Conservation (phyloP, 1,284 basidiomycete species). For the Cryptococcus sp. region DNA sequence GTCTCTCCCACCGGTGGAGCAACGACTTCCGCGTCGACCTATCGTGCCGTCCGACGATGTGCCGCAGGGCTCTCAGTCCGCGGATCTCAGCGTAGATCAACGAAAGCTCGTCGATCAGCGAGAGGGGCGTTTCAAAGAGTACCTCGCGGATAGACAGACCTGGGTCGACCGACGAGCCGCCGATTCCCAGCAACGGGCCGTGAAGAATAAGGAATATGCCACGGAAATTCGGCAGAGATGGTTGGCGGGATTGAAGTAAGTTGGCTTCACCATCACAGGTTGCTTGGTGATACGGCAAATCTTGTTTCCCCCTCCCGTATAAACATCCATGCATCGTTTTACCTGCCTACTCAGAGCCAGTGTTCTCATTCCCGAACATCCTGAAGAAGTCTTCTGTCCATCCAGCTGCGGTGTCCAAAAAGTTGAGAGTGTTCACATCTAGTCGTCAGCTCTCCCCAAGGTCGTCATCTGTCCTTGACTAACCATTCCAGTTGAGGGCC, state of each 20-base stretch:
- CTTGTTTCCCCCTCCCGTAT: too few relatives aligned
- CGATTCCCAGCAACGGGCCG: background rate
- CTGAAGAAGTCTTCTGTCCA: slow-evolving; percentile 3
- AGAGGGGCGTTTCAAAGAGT: slow-evolving; percentile 3
- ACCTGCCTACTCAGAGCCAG: too few relatives aligned
- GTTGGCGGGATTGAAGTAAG: background rate
- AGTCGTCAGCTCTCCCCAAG: background rate
- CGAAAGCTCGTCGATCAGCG: slow-evolving; percentile 2
- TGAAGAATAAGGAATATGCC: background rate
- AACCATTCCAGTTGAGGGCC: background rate
- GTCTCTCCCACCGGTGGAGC: background rate
- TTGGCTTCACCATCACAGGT: background rate
- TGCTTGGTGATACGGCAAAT: too few relatives aligned
- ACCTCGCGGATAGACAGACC: slow-evolving; percentile 2
- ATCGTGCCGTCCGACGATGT: background rate
- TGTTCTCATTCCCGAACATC: background rate
- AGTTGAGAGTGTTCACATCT: slow-evolving; percentile 2
- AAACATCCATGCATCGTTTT: background rate
- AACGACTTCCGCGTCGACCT: background rate
- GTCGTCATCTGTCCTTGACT: too few relatives aligned
- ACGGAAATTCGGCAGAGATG: background rate
- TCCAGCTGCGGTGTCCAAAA: background rate
- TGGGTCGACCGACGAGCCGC: slow-evolving; percentile 1
- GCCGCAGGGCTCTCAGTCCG: background rate
- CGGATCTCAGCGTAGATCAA: background rate